phyloP scores from a whole-genome alignment of 805 yeast genomes.

The Debaryomyces prosopidis region DNA sequence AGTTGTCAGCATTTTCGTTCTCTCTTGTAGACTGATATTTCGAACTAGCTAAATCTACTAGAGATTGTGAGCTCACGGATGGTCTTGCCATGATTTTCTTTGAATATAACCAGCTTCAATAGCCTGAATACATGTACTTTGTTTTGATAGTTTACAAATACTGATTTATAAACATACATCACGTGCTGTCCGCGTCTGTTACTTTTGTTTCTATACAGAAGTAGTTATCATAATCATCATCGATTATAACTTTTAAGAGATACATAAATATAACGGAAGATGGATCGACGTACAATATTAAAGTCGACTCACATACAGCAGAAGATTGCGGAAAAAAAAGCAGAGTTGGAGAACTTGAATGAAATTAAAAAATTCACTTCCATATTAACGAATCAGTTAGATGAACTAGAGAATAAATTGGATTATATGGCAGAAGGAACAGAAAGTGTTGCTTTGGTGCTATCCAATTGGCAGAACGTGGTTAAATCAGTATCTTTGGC shows the following conservation, averaged over 20 bases:
- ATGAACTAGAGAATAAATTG: conserved; percentile 48
- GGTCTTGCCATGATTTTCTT: conserved; percentile 17
- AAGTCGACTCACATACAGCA: conserved; percentile 14
- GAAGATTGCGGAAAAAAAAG: conserved; percentile 45
- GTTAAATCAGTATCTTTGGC: conserved; percentile 63
- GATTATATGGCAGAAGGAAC: conserved; percentile 56
- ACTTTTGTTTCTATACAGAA: no score
- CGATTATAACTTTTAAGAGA: no score
- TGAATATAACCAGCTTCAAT: neutral
- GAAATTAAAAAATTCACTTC: conserved; percentile 49
- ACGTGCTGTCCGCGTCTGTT: no score
- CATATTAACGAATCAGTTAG: conserved; percentile 46
- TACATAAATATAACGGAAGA: neutral
- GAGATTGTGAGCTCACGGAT: conserved; percentile 14
- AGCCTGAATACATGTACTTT: no score
- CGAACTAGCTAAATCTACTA: conserved; percentile 12
- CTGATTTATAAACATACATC: no score
- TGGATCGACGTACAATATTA: conserved; percentile 1
- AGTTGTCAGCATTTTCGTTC: neutral
- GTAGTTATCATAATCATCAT: no score
- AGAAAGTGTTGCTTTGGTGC: conserved; percentile 55
- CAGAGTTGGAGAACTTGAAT: conserved; percentile 51
- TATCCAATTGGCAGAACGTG: conserved; percentile 67
- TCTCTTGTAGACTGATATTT: conserved; percentile 1
- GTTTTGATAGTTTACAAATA: neutral